phyloP scores from a whole-genome alignment of 2,329 filamentous ascomycete species.

The Fusarium compactum region DNA sequence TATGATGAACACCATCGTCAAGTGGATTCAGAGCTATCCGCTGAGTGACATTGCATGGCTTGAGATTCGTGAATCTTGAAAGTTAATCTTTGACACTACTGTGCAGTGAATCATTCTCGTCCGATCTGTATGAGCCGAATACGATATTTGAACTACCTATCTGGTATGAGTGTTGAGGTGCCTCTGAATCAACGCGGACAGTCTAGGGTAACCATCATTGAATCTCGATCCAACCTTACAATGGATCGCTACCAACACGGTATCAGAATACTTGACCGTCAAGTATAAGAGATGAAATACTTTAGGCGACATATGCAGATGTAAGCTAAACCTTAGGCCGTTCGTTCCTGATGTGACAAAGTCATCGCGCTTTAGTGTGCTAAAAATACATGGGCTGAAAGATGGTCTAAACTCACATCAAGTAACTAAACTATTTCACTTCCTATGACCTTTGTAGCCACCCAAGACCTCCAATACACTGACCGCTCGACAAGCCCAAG shows the following conservation, averaged over 20 bases:
- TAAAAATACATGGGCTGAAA: neutral
- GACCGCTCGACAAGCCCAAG: conserved; percentile 13
- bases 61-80: neutral
- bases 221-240: neutral
- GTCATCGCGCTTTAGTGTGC: neutral
- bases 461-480: conserved; percentile 17
- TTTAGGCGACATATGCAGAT: fast-evolving
- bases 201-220: neutral
- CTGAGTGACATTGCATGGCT: neutral
- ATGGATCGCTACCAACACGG: neutral
- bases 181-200: neutral
- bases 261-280: neutral
- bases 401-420: neutral
- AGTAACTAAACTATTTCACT: neutral
- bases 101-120: neutral
- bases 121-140: neutral
- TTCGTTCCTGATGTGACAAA: too few relatives aligned
- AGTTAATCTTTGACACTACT: neutral
- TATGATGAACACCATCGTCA: neutral
- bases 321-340: neutral
- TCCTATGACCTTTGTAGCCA: conserved; percentile 8
- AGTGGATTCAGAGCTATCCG: neutral
- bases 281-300: neutral
- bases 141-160: neutral
- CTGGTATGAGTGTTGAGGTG: neutral